These are phyloP conservation scores for Penicillium nucicola DNA, from an alignment of 495 filamentous ascomycete genomes.

Conservation along the genomic window DNA sequence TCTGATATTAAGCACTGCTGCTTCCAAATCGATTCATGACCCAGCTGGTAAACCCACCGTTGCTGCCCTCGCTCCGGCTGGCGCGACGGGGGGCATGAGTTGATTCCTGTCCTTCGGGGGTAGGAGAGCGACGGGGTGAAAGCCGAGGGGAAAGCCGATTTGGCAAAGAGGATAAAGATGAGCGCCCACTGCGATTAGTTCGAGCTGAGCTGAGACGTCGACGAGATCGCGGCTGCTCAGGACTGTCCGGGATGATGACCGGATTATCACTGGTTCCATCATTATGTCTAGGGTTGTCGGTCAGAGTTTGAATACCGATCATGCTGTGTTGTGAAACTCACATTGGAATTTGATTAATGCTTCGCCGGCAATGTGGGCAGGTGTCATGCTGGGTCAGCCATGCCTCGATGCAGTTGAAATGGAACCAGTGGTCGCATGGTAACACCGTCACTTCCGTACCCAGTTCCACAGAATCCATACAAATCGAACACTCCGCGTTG, in stretches of 20 bases:
- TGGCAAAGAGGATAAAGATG: slow-evolving; percentile 15
- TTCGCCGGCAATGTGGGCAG: slow-evolving; percentile 80
- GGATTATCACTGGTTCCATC: slow-evolving; percentile 35
- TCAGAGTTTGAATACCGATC: slow-evolving; percentile 6
- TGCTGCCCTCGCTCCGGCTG: slow-evolving; percentile 25
- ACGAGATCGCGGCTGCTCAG: slow-evolving; percentile 13
- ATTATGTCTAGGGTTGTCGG: slow-evolving; percentile 6
- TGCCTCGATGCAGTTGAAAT: slow-evolving; percentile 68
- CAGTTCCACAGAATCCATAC: slow-evolving; percentile 79
- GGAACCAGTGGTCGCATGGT: slow-evolving; percentile 92
- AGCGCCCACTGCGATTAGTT: slow-evolving; percentile 15
- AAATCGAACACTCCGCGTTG: slow-evolving; percentile 83
- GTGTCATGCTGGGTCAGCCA: slow-evolving; percentile 90
- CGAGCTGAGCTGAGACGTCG: slow-evolving; percentile 21
- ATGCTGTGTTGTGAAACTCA: slow-evolving; percentile 15
- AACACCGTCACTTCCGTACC: slow-evolving; percentile 74
- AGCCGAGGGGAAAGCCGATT: not conserved
- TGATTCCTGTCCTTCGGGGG: slow-evolving; percentile 6
- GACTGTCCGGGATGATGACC: slow-evolving; percentile 25
- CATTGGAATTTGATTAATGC: slow-evolving; percentile 52
- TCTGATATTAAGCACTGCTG: not conserved
- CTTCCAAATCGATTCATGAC: slow-evolving; percentile 37
- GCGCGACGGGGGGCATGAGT: not conserved
- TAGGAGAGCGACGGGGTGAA: slow-evolving; percentile 2
- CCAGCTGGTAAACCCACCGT: slow-evolving; percentile 35